Evolutionary conservation across 257 asterid species (phyloP).

Genomic region (Salvia rosmarinus): DNA sequence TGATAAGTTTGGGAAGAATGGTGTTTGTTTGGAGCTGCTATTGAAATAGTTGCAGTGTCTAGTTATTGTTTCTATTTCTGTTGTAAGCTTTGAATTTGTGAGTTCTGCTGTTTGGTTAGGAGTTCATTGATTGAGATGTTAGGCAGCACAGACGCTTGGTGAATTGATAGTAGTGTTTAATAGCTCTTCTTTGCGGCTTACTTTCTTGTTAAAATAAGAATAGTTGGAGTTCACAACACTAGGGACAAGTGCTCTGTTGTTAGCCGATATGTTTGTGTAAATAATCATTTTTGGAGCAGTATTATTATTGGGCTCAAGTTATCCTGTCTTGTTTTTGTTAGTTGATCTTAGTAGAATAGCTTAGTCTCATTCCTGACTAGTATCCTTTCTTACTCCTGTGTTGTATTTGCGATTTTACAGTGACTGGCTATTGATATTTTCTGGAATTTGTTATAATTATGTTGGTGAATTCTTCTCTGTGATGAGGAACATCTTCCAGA

Average conservation of each 20-base stretch:
- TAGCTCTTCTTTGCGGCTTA: constrained; percentile 7
- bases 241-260: not conserved
- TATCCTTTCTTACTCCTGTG: not conserved
- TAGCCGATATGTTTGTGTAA: too few species aligned
- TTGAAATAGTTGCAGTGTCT: not conserved
- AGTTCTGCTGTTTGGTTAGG: not conserved
- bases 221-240: not conserved
- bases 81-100: not conserved
- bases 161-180: not conserved
- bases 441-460: constrained; percentile 5
- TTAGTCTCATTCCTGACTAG: constrained; percentile 1
- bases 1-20: constrained; percentile 6
- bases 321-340: not conserved
- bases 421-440: not conserved
- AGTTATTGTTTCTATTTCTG: not conserved
- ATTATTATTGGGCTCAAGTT: not conserved
- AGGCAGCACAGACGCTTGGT: not conserved
- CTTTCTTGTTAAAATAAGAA: not conserved
- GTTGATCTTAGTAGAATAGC: not conserved
- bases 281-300: not conserved
- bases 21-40: not conserved
- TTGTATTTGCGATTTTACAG: not conserved
- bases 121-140: not conserved
- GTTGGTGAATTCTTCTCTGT: constrained; percentile 3
- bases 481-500: constrained; percentile 10